Conservation (phyloP, 257 asterid species). For the Ilex asprella region DNA sequence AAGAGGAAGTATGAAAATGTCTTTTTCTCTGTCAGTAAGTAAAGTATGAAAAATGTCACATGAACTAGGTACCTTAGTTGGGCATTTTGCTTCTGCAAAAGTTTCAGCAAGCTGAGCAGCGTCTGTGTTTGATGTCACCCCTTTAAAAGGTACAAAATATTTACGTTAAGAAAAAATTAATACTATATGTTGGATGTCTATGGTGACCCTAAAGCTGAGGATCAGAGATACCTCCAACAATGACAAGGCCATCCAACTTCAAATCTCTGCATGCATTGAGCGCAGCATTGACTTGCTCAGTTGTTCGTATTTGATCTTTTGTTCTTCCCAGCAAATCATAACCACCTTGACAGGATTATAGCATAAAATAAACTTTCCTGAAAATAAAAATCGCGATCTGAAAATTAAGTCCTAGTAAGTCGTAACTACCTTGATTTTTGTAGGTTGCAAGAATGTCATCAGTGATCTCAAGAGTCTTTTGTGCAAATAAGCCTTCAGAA, state of each 20-base stretch:
- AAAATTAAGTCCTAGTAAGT: too few species aligned
- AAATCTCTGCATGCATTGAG: constrained; percentile 67
- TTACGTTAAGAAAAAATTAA: neutral
- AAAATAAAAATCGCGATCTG: too few species aligned
- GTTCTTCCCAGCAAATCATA: constrained; percentile 96
- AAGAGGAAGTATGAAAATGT: too few species aligned
- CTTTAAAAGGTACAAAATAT: constrained; percentile 32
- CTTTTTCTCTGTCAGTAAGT: too few species aligned
- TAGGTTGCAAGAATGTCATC: constrained; percentile 77
- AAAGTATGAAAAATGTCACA: too few species aligned
- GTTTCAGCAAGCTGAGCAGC: constrained; percentile 99
- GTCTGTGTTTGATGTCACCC: constrained; percentile 97
- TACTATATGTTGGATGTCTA: neutral
- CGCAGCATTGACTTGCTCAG: constrained; percentile 89
- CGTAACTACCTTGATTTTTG: constrained; percentile 74
- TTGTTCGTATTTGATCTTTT: constrained; percentile 89
- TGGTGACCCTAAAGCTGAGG: constrained; percentile 13
- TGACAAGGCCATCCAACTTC: constrained; percentile 82
- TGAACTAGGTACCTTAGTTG: constrained; percentile 50
- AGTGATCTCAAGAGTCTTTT: constrained; percentile 76
- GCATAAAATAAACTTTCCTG: too few species aligned
- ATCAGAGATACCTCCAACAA: constrained; percentile 69
- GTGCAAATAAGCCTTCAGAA: constrained; percentile 93
- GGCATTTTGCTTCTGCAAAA: constrained; percentile 83
- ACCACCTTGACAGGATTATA: constrained; percentile 51